Evolutionary conservation across 768 basidiomycete genomes (phyloP), one percentile per base, ranked within the genome.

Genomic region (Clitopilus hobsonii): DNA sequence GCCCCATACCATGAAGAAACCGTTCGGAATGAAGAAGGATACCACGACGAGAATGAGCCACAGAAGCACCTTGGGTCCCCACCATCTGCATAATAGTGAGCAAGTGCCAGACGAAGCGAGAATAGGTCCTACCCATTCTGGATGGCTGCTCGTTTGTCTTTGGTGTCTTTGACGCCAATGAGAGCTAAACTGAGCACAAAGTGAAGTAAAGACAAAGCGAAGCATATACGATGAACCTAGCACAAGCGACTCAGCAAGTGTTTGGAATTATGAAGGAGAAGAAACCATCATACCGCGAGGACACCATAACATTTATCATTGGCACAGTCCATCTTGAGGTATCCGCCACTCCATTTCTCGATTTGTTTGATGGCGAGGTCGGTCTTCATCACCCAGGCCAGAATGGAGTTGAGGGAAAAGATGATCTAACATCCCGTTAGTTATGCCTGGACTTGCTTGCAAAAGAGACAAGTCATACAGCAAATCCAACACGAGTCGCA

Each of bases 1-100:
- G 28, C 94, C 95, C 89, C 94, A 98, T 69, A 97, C 91, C 74
- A 98, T 94, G 76, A 98, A 98, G 82, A 95, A 94, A 48, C 83
- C 89, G 69, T 98, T 98, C 0, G 96, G 97, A 64, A 98, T 96
- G 70, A 95, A 87, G 79, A 98, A 99, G 1, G 91, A 88, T 22
- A 89, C 70, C 58, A 79, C 79, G 48, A 94, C 75, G 55, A 99
- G 82, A 58, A 93, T 63, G 29, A 97, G 67, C 92, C 95, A 99
- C 7, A 90, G 75, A 7, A 97, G 78, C 51, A 91, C 85, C 67
- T 99, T 99, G 2, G 94, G 96, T 22, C 97, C 97, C 97, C 97
- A 99, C 94, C 94, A 99, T 25, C 94, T 96, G 23, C 26, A 28
- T 16, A 24, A 26, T 29, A 13, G 56, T 52, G 38, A 52, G 54